Percentiles rank a stretch among this genome's conserved stretches.
Conservation (phyloP, 345 rosid species). For the Clarkia xantiana region DNA sequence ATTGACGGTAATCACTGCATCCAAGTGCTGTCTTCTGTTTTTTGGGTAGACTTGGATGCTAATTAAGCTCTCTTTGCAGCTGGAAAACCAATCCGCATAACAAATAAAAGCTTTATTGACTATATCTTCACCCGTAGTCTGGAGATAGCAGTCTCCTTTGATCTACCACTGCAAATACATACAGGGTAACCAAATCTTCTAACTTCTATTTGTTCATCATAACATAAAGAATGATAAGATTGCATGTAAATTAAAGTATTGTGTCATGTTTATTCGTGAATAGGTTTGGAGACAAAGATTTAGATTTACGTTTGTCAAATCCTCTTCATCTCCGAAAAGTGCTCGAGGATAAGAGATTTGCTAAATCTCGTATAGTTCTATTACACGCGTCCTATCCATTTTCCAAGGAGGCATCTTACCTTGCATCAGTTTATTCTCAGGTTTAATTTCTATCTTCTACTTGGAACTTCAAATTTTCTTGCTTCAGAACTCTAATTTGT, state of each 20-base stretch:
- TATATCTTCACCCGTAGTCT: slow-evolving; percentile 49
- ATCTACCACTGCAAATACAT: slow-evolving; percentile 91
- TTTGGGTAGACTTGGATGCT: slow-evolving; percentile 6
- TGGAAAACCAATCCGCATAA: slow-evolving; percentile 53
- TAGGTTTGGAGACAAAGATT: slow-evolving; percentile 88
- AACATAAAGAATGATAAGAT: neutral
- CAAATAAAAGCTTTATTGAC: slow-evolving; percentile 70
- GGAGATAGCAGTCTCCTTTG: slow-evolving; percentile 42
- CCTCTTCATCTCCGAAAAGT: slow-evolving; percentile 71
- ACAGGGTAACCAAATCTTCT: slow-evolving; percentile 52
- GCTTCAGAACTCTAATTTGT: slow-evolving; percentile 7
- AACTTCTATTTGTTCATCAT: slow-evolving; percentile 5
- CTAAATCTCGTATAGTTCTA: slow-evolving; percentile 54
- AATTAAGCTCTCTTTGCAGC: slow-evolving; percentile 29
- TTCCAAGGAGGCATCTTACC: slow-evolving; percentile 82
- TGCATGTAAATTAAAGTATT: too few species aligned
- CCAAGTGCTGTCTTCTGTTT: slow-evolving; percentile 9
- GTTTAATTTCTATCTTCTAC: slow-evolving; percentile 17
- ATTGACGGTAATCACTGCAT: slow-evolving; percentile 30
- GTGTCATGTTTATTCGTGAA: slow-evolving; percentile 8
- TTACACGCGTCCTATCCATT: slow-evolving; percentile 94
- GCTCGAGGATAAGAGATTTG: slow-evolving; percentile 72
- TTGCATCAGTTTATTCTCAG: slow-evolving; percentile 81
- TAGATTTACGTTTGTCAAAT: slow-evolving; percentile 77
- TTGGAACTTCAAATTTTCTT: slow-evolving; percentile 8